phyloP scores from a whole-genome alignment of 805 yeast genomes.

The Saccharomycopsis sp. region DNA sequence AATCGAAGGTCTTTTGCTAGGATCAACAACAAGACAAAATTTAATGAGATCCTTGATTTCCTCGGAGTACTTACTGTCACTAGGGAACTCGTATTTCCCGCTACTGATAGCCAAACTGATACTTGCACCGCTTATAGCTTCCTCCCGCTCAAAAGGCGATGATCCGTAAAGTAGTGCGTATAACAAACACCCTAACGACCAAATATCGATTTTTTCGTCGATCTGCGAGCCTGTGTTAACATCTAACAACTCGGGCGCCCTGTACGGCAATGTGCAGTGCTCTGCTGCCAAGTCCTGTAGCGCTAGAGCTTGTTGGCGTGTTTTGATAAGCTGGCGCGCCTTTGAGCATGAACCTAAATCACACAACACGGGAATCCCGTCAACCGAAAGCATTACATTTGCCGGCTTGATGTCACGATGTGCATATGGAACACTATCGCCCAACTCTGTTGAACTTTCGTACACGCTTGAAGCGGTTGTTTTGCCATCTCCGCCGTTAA shows the following conservation, averaged over 20 bases:
- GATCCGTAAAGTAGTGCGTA: conserved; percentile 71
- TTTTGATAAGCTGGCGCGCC: conserved; percentile 48
- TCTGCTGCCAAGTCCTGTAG: conserved; percentile 78
- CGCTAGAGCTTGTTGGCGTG: conserved; percentile 65
- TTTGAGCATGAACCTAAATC: conserved; percentile 77
- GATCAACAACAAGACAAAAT: conserved; percentile 57
- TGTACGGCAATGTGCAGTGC: conserved; percentile 77
- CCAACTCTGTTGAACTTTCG: conserved; percentile 39
- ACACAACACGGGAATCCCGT: conserved; percentile 70
- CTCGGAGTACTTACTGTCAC: conserved; percentile 38
- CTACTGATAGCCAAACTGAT: conserved; percentile 66
- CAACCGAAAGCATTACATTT: conserved; percentile 71
- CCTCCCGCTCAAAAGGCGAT: conserved; percentile 86
- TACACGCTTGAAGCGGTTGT: conserved; percentile 23
- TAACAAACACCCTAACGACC: conserved; percentile 86
- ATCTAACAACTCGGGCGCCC: conserved; percentile 87
- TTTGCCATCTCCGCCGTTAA: conserved; percentile 27
- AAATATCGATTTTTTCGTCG: conserved; percentile 74
- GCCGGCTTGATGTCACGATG: conserved; percentile 90
- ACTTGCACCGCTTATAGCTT: conserved; percentile 75
- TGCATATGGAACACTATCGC: conserved; percentile 62
- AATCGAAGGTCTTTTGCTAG: conserved; percentile 54
- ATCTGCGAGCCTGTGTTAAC: conserved; percentile 59
- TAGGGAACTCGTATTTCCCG: conserved; percentile 46
- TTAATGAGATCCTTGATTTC: conserved; percentile 50